Base-by-base conservation (phyloP, 768 basidiomycete genomes). In the Psilocybe tampanensis region DNA sequence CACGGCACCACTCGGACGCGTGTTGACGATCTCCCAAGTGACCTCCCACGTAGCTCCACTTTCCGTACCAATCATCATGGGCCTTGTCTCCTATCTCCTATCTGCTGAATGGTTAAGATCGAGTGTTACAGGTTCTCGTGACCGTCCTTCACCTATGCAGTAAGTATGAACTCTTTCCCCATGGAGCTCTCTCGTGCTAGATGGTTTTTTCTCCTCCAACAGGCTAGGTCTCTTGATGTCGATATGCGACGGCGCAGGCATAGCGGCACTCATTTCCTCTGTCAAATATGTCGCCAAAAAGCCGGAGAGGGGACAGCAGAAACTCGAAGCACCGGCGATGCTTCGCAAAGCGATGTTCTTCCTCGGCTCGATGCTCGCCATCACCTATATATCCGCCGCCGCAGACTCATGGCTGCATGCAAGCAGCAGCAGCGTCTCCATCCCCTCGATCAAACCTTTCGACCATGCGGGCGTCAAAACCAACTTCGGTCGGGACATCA, bases 391-490 rank as follows among this genome's bases (percentile, higher is more conserved):
- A 18, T 21, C 48, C 2, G 47, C 55, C 8, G 55, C 32, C 21
- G 47, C 55, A 8, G 55, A 56, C 32, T 26, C 55, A 15, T 56
- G 55, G 55, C 48, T 56, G 6, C 55, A 56, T 43, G 47, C 47
- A 12, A 56, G 41, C 41, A 56, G 55, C 39, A 50, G 15, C 8
- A 50, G 39, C 22, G 9, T 50, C 13, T n/a, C 22, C 21, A 50
- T 56, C 2, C 24, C 24, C 2, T 49, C 55, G 7, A 50, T 3
- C 23, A 42, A 47, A 11, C 36, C 55, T 1, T 56, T 48, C 47
- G 32, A 29, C 18, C 18, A 6, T 13, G 29, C 39, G 9, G 8
- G 24, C 8, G 29, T 21, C 18, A 19, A 1, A 7, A 17, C 39
- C 9, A n/a, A 43, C 39, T 44, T 56, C 17, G 55, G 47, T 4